phyloP scores from a whole-genome alignment of 2,329 filamentous ascomycete genomes.

The Ophiostoma quercus region DNA sequence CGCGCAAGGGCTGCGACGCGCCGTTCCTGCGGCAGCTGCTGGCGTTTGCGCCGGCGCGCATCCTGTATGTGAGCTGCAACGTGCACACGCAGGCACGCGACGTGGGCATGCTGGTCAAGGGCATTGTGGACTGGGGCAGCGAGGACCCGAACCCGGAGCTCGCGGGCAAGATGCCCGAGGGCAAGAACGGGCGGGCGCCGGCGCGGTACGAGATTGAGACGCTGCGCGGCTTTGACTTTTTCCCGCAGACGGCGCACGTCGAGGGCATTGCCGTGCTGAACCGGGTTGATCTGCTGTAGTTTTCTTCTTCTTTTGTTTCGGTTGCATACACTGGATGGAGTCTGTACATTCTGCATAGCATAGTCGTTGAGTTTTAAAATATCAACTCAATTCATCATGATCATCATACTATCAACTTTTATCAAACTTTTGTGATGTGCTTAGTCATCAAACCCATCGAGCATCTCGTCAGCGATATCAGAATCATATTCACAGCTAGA shows the following conservation, averaged over 20 bases:
- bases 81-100: conserved; percentile 96
- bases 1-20: conserved; percentile 87
- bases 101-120: conserved; percentile 78
- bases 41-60: conserved; percentile 66
- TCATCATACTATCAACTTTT: background rate
- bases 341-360: background rate
- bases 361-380: background rate
- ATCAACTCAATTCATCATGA: background rate
- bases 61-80: conserved; percentile 96
- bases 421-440: background rate
- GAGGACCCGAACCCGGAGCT: conserved; percentile 29
- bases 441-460: background rate
- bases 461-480: background rate
- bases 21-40: conserved; percentile 78
- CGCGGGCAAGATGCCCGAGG: conserved; percentile 33
- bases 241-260: conserved; percentile 76
- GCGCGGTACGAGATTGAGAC: conserved; percentile 80
- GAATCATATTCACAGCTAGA: background rate
- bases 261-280: conserved; percentile 63
- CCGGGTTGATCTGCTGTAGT: conserved; percentile 42
- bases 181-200: conserved; percentile 34
- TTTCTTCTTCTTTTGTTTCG: too few species aligned
- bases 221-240: conserved; percentile 90
- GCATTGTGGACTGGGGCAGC: conserved; percentile 41
- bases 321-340: background rate